Evolutionary conservation across 2,329 filamentous ascomycete genomes (phyloP).

Genomic region (Pseudogymnoascus sp.): DNA sequence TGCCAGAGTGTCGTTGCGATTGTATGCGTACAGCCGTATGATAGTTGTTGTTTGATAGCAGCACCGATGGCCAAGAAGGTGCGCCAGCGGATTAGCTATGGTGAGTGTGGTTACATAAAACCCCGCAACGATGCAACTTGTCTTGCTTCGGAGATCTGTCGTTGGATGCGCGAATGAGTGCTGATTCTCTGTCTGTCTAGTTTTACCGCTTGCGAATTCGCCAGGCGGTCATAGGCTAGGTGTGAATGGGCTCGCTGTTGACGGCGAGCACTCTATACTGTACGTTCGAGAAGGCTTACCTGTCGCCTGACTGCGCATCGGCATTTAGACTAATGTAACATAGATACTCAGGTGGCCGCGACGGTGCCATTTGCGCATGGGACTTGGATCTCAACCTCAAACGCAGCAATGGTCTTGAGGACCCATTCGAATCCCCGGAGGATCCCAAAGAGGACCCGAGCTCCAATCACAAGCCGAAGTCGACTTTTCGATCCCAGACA

Average conservation of each 20-base stretch:
- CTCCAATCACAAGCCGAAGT: conserved; percentile 38
- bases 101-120: conserved; percentile 34
- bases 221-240: conserved; percentile 83
- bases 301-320: not conserved
- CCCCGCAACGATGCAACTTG: conserved; percentile 4
- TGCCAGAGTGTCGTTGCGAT: not conserved
- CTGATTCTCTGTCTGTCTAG: conserved; percentile 32
- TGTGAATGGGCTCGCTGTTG: conserved; percentile 88
- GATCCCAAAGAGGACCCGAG: conserved; percentile 19
- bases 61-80: conserved; percentile 54
- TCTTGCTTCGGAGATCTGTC: not conserved
- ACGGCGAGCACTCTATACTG: conserved; percentile 75
- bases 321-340: conserved; percentile 23
- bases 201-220: conserved; percentile 64
- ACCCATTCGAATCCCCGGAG: conserved; percentile 28
- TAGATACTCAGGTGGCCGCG: conserved; percentile 91
- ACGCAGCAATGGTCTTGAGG: conserved; percentile 17
- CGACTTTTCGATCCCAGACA: conserved; percentile 51
- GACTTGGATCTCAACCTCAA: conserved; percentile 67
- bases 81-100: conserved; percentile 63
- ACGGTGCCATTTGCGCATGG: conserved; percentile 95
- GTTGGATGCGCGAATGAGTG: not conserved
- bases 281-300: conserved; percentile 39
- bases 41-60: conserved; percentile 12
- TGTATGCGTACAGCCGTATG: conserved; percentile 10